Percentiles rank a stretch among this genome's conserved stretches.
phyloP scores from a whole-genome alignment of 139 green algal genomes.

The Asterochloris sp. region DNA sequence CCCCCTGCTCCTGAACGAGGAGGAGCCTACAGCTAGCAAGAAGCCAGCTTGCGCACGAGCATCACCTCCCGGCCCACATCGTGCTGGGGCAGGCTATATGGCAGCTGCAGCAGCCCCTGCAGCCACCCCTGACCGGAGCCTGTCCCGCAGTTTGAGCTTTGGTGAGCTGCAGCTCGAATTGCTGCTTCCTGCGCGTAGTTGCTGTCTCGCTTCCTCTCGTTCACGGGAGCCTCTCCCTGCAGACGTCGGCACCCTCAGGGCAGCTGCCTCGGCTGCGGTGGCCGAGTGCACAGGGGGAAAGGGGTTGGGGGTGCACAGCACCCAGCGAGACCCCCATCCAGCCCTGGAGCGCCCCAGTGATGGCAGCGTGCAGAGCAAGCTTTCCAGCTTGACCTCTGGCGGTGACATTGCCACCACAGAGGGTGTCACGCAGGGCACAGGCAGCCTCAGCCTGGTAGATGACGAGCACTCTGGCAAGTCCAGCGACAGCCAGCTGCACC shows the following conservation, averaged over 20 bases:
- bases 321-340: not conserved
- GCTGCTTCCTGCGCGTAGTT: too few species aligned
- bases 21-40: too few species aligned
- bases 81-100: too few species aligned
- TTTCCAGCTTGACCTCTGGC: not conserved
- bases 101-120: too few species aligned
- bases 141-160: too few species aligned
- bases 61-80: too few species aligned
- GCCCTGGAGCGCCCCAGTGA: not conserved
- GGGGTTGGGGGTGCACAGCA: not conserved
- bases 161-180: too few species aligned
- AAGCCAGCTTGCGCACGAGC: too few species aligned
- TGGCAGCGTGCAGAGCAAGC: not conserved
- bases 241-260: constrained; percentile 15
- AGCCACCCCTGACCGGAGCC: too few species aligned
- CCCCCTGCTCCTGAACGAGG: too few species aligned
- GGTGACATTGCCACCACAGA: not conserved
- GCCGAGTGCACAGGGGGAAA: constrained; percentile 17
- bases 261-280: constrained; percentile 20
- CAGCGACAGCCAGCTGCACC: not conserved
- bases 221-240: not conserved
- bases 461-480: not conserved
- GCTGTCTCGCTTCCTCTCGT: too few species aligned
- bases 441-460: not conserved
- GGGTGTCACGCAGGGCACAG: not conserved